Base-by-base conservation (phyloP, 257 asterid genomes). In the Nicotiana noctiflora region DNA sequence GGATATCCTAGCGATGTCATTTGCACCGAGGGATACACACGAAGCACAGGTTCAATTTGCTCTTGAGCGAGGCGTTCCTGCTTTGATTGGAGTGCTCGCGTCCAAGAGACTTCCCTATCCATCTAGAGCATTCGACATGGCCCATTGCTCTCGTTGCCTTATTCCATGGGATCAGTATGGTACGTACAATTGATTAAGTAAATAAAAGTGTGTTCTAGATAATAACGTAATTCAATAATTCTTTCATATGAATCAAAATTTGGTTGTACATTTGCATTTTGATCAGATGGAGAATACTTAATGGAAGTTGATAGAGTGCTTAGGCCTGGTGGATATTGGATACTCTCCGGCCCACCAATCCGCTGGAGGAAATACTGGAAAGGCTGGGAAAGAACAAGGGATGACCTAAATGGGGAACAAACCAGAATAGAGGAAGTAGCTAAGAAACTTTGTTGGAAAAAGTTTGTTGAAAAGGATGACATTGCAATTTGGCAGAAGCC, bases 61-160 rank as follows among this genome's bases (percentile, higher is more conserved):
- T 23, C 61, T 94, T 83, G 98, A 94, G 70, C 86, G 98, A n/a
- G 98, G 98, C 2, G 98, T 94, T 76, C 98, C 98, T 10, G 98
- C 98, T 21, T 61, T 94, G 70, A 93, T 94, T 29, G 97, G 97
- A 40, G 94, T 94, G 25, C 87, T 94, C 62, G 98, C 97, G 32
- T 91, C 98, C 55, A 93, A 90, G 87, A 93, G 97, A 82, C 97
- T 94, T 65, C 98, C 98, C 17, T 94, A 91, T 78, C 98, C 98
- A 0, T 91, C 97, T 5, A 76, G 94, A 77, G 95, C 97, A 75
- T 94, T 94, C 77, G 98, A 94, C 82, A 89, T 94, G 97, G 98
- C 97, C n/a, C 98, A 94, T 80, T 94, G 98, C 27, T 94, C 98
- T 7, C 97, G 98, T 53, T 94, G 98, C 88, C 95, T 94, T 84